phyloP scores from a whole-genome alignment of 2,329 filamentous ascomycete species.

The Ciborinia camelliae region DNA sequence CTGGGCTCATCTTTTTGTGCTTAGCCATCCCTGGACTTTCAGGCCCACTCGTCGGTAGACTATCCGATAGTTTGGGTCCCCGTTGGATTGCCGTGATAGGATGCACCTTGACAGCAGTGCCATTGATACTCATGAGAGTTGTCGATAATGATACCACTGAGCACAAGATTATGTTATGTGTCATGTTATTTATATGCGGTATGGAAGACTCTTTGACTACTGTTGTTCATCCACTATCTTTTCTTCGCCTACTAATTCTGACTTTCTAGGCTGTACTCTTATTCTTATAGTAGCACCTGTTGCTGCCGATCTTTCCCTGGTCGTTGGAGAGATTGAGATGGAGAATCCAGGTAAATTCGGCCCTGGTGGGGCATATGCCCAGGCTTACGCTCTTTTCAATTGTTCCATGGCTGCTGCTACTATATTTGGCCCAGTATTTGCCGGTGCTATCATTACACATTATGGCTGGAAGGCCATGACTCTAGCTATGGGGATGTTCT shows the following conservation, averaged over 20 bases:
- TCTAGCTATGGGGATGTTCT: constrained; percentile 45
- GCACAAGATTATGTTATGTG: constrained; percentile 63
- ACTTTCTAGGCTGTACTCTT: constrained; percentile 40
- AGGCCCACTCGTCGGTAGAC: constrained; percentile 52
- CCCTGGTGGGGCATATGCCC: constrained; percentile 52
- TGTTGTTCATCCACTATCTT: not conserved
- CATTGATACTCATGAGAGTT: constrained; percentile 61
- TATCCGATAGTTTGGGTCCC: constrained; percentile 52
- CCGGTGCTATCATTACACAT: constrained; percentile 45
- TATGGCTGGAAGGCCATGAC: constrained; percentile 51
- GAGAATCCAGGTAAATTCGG: constrained; percentile 50
- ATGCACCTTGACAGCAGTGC: constrained; percentile 54
- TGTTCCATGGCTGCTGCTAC: constrained; percentile 49
- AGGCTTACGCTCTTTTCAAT: constrained; percentile 55
- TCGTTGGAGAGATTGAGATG: constrained; percentile 53
- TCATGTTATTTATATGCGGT: constrained; percentile 57
- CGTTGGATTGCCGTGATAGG: constrained; percentile 57
- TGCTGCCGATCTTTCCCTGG: constrained; percentile 63
- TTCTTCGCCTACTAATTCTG: constrained; percentile 24
- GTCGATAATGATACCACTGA: constrained; percentile 53
- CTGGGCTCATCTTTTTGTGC: constrained; percentile 55
- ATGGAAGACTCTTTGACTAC: not conserved
- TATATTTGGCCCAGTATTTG: constrained; percentile 49
- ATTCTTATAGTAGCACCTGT: constrained; percentile 59
- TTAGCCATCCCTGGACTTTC: constrained; percentile 57